phyloP scores from a whole-genome alignment of 164 flowering plant genomes.

The Macadamia integrifolia region DNA sequence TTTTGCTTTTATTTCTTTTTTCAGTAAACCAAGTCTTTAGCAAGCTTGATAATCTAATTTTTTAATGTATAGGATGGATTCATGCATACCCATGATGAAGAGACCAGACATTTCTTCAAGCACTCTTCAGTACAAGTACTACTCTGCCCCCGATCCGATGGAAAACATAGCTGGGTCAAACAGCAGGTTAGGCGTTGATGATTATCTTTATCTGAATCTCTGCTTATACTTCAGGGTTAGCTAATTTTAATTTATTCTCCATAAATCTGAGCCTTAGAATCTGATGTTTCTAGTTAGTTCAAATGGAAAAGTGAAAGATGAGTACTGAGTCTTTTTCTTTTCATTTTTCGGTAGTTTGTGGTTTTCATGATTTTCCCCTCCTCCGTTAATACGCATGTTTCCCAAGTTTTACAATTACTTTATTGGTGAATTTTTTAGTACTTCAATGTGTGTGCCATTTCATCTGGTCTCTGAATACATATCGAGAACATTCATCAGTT shows the following conservation, averaged over 20 bases:
- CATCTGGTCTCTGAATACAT: neutral
- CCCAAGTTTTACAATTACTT: no score
- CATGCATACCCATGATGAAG: constrained; percentile 77
- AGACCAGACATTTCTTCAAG: constrained; percentile 47
- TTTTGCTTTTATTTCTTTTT: no score
- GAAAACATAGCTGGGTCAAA: constrained; percentile 80
- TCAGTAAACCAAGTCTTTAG: neutral
- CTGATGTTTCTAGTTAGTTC: no score
- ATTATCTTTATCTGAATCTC: neutral
- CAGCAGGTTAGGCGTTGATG: constrained; percentile 43
- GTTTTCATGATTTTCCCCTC: no score
- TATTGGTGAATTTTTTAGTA: no score
- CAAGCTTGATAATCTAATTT: neutral
- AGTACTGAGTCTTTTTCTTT: neutral
- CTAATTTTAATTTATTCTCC: no score
- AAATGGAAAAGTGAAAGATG: no score
- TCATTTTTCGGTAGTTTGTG: neutral
- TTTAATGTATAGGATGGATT: constrained; percentile 64
- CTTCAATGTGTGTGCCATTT: no score
- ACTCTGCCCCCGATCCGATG: constrained; percentile 84
- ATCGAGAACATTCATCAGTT: no score
- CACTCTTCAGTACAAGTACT: constrained; percentile 91
- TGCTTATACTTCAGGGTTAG: neutral
- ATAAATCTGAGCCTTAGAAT: no score
- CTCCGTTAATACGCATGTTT: no score